Conservation (phyloP, 1,284 basidiomycete species). For the Apiotrichum gamsii region DNA sequence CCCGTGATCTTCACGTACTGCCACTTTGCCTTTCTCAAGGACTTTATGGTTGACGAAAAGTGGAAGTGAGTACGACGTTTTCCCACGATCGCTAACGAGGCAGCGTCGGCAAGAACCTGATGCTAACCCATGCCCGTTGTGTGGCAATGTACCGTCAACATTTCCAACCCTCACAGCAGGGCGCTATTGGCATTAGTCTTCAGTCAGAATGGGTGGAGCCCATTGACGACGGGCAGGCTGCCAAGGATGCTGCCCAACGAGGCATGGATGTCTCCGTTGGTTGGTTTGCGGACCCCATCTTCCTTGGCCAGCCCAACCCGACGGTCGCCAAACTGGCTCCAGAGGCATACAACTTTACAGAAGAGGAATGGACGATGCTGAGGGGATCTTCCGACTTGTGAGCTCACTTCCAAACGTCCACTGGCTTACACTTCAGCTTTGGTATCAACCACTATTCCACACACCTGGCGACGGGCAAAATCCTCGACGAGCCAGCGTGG, state of each 20-base stretch:
- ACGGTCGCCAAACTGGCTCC: constrained; percentile 1
- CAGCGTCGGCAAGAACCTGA: constrained; percentile 7
- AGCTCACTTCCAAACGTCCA: too few relatives aligned
- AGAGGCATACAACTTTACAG: constrained; percentile 4
- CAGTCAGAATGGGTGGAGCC: constrained; percentile 28
- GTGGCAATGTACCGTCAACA: constrained; percentile 24
- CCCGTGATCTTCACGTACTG: constrained; percentile 18
- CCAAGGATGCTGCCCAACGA: constrained; percentile 15
- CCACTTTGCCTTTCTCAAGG: constrained; percentile 3
- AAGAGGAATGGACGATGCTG: constrained; percentile 13
- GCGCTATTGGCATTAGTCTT: constrained; percentile 26
- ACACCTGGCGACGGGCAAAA: constrained; percentile 14
- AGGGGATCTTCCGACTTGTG: constrained; percentile 10
- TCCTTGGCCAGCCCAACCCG: neutral
- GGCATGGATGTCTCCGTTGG: constrained; percentile 12
- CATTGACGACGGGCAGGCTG: constrained; percentile 17
- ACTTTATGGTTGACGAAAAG: neutral
- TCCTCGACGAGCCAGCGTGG: neutral
- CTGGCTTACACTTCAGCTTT: too few relatives aligned
- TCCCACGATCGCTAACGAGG: neutral
- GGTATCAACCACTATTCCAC: constrained; percentile 29
- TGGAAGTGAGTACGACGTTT: constrained; percentile 6
- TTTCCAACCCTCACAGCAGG: constrained; percentile 18
- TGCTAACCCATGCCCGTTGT: constrained; percentile 21
- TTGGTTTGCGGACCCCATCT: constrained; percentile 26